Base-by-base conservation (phyloP, 2,329 filamentous ascomycete species). In the Neonectria ditissima region DNA sequence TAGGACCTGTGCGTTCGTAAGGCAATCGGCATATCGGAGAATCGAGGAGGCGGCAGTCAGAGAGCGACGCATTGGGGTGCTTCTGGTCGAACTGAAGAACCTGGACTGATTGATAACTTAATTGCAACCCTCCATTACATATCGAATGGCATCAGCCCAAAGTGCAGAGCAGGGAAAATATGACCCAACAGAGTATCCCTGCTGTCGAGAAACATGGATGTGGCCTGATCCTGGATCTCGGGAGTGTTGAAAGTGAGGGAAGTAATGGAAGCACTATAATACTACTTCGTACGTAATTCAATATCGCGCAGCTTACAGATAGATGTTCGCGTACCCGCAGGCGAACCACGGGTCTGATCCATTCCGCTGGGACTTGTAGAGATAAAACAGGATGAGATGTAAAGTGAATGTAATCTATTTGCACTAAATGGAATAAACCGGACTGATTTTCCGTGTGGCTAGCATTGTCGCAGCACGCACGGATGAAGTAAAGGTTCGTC, bases 51-150 rank as follows among this genome's bases (percentile, higher is more conserved):
- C 8, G 44, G 51, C 47, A 37, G 16, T 51, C 37, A 24, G 22
- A 7, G 32, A 43, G 18, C 26, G 28, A 37, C 32, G 22, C 13
- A 14, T 18, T 45, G 13, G 24, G 47, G 45, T 45, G 7, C 16
- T 34, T n/a, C 22, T 34, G 26, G 53, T 20, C 45, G 37, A 41
- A 30, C 32, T 20, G 24, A 26, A 32, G 57, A 66, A 59, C 55
- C 51, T 26, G 50, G 55, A 41, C 69, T 73, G 70, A 73, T 73
- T 73, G 70, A 73, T 73, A 73, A 73, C 70, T 50, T 69, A 69
- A 71, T 64, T 65, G 55, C 55, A 28, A 50, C 34, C 37, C 18
- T 55, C 39, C 28, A 32, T 18, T 50, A n/a, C 26, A 20, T 10
- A 16, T 26, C 45, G 11, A 32, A 48, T 16, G 14, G 13, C 13